These are phyloP conservation scores for Hypholoma fasciculare DNA, from an alignment of 768 basidiomycete genomes.

Conservation along the genomic window DNA sequence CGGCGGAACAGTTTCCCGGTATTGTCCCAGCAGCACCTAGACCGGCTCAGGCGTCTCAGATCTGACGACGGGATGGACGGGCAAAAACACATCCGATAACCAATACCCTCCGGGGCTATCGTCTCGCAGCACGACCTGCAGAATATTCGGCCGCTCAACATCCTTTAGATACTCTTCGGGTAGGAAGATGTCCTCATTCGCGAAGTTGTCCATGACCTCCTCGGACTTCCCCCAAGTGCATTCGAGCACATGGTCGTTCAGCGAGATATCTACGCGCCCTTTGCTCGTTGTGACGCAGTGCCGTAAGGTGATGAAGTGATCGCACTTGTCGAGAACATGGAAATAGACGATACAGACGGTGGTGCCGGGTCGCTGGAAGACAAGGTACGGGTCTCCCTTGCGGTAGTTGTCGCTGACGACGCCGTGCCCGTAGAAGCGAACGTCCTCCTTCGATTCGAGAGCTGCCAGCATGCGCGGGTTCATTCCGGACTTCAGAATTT, in stretches of 20 bases:
- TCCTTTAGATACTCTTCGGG: not conserved
- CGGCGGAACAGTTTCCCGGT: no score
- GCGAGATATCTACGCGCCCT: not conserved
- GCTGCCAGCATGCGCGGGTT: not conserved
- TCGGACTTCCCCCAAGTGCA: constrained; percentile 2
- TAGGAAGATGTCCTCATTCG: constrained; percentile 3
- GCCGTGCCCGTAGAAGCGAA: not conserved
- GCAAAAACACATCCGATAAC: constrained; percentile 2
- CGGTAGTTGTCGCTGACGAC: constrained; percentile 2
- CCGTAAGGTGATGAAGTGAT: constrained; percentile 2
- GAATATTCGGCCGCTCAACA: not conserved
- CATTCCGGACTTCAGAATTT: no score
- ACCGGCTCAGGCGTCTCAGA: no score
- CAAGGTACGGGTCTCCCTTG: constrained; percentile 3
- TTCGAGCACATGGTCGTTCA: constrained; percentile 2
- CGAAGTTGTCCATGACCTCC: not conserved
- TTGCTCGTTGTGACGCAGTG: constrained; percentile 3
- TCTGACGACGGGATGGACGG: not conserved
- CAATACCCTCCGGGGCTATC: constrained; percentile 1
- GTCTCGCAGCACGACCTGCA: not conserved
- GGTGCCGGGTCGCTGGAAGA: not conserved
- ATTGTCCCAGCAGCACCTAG: no score
- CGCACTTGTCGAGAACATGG: not conserved
- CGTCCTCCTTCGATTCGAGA: not conserved
- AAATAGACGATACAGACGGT: constrained; percentile 4